phyloP scores from a whole-genome alignment of 2,329 filamentous ascomycete genomes.

The Mariannaea elegans region DNA sequence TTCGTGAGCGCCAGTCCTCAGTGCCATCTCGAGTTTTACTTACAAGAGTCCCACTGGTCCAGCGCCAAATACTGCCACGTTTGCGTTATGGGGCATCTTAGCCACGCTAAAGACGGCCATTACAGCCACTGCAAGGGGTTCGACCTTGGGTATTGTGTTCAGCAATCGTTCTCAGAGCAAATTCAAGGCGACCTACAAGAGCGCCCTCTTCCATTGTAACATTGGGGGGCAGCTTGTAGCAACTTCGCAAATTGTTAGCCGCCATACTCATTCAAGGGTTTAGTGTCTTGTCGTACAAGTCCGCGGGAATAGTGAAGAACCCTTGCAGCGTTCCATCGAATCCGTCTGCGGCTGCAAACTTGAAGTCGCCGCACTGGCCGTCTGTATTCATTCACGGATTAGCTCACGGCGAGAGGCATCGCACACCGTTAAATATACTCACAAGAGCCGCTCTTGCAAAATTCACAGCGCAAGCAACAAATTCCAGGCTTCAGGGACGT shows the following conservation, averaged over 20 bases:
- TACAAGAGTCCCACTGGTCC: background rate
- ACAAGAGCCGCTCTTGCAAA: conserved; percentile 1
- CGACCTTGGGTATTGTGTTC: background rate
- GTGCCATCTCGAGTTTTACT: too few species aligned
- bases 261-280: too few species aligned
- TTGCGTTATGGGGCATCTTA: conserved; percentile 2
- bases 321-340: conserved; percentile 2
- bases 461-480: background rate
- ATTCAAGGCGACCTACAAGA: background rate
- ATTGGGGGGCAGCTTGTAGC: background rate
- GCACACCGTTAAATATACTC: too few species aligned
- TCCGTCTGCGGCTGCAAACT: background rate
- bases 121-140: background rate
- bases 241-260: background rate
- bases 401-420: too few species aligned
- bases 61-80: background rate
- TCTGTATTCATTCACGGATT: background rate
- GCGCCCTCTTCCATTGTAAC: background rate
- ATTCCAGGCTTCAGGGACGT: background rate
- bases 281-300: background rate
- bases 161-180: background rate
- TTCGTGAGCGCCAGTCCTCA: too few species aligned
- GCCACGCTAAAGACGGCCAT: conserved; percentile 3
- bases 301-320: conserved; percentile 1
- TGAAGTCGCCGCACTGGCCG: background rate